Evolutionary conservation across 495 filamentous ascomycete species (phyloP).

Genomic region (Amniculicola lignicola): DNA sequence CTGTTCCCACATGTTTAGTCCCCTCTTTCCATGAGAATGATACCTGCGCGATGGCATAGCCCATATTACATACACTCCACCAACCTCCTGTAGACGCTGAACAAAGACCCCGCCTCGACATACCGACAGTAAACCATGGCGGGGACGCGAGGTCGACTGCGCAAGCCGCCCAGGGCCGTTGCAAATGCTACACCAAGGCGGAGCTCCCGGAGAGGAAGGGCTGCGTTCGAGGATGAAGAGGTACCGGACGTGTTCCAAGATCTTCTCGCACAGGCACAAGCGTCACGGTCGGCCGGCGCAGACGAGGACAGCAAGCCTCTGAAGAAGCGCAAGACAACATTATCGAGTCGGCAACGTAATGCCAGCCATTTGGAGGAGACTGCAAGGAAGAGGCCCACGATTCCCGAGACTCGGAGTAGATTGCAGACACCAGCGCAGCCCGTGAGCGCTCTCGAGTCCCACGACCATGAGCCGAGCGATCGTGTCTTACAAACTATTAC

Average conservation of each 20-base stretch:
- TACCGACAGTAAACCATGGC: conserved; percentile 19
- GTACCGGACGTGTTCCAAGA: conserved; percentile 32
- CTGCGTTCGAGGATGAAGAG: conserved; percentile 7
- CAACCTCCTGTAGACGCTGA: too few species aligned
- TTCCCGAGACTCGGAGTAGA: not conserved
- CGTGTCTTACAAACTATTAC: conserved; percentile 21
- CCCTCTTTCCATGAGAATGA: too few species aligned
- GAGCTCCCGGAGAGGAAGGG: conserved; percentile 3
- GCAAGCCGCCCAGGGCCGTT: not conserved
- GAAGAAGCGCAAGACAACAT: conserved; percentile 28
- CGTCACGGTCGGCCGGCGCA: conserved; percentile 14
- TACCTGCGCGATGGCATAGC: too few species aligned
- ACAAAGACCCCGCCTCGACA: too few species aligned
- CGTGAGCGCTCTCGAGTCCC: not conserved
- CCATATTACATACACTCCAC: too few species aligned
- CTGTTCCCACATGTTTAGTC: too few species aligned
- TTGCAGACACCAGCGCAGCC: not conserved
- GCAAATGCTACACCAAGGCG: not conserved
- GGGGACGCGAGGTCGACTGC: conserved; percentile 5
- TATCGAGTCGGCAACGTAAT: not conserved
- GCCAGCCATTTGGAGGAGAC: not conserved
- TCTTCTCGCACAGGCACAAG: conserved; percentile 19
- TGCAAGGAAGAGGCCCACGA: not conserved
- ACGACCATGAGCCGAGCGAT: conserved; percentile 2
- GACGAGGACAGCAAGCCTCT: conserved; percentile 28